A percentile compares a stretch with the other conserved stretches of the same genome.
Conservation (phyloP, 2,329 filamentous ascomycete species). For the Claviceps sp. region DNA sequence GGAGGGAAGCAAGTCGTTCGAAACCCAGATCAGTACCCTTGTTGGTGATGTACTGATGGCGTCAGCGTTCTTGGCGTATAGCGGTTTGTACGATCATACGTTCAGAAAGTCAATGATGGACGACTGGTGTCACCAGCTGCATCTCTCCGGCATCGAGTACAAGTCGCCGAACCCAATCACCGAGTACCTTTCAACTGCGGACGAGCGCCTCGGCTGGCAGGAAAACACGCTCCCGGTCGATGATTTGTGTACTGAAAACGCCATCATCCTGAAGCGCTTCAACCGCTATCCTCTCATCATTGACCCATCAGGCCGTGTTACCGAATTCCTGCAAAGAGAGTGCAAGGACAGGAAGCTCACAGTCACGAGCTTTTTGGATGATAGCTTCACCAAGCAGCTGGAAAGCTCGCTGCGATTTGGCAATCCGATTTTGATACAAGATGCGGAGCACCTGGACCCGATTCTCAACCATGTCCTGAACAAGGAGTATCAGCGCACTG, state of each 20-base stretch:
- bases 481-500: constrained; percentile 98
- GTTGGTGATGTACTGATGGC: constrained; percentile 92
- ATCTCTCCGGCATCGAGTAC: constrained; percentile 82
- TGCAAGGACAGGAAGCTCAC: constrained; percentile 88
- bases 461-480: constrained; percentile 98
- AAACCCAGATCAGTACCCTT: constrained; percentile 92
- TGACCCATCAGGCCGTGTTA: constrained; percentile 87
- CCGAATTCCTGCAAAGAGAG: constrained; percentile 90
- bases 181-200: constrained; percentile 91
- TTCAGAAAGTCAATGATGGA: constrained; percentile 97
- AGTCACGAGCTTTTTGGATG: constrained; percentile 94
- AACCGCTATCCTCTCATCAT: constrained; percentile 98
- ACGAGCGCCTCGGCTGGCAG: constrained; percentile 92
- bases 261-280: constrained; percentile 93
- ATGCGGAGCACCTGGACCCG: constrained; percentile 92
- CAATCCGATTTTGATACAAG: constrained; percentile 96
- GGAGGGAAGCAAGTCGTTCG: constrained; percentile 92
- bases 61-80: constrained; percentile 94
- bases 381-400: constrained; percentile 94
- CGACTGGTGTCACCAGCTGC: constrained; percentile 90
- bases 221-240: constrained; percentile 87
- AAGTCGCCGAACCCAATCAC: constrained; percentile 91
- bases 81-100: constrained; percentile 92
- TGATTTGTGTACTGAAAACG: constrained; percentile 96
- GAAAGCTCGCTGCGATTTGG: constrained; percentile 95